These are phyloP conservation scores for Tieghemiomyces parasiticus DNA, from an alignment of 192 early-diverging fungal species.

Conservation along the genomic window DNA sequence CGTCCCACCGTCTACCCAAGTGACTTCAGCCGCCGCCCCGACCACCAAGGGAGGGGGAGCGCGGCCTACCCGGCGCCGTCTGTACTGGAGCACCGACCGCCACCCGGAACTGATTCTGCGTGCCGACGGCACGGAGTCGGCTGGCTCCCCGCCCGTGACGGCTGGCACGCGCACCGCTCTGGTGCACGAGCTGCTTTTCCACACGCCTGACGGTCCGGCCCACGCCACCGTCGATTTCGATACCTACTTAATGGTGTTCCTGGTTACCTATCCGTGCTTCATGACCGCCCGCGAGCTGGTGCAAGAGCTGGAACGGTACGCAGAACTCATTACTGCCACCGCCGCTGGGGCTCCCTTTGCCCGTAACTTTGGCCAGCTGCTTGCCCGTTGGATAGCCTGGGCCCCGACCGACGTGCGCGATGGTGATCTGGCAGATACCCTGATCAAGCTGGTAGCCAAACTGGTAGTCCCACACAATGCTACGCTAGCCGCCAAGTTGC, in stretches of 20 bases:
- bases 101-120: slow-evolving; percentile 35
- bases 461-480: slow-evolving; percentile 4
- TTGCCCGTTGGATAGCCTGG: slow-evolving; percentile 8
- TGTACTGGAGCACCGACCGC: slow-evolving; percentile 35
- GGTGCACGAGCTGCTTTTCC: slow-evolving; percentile 46
- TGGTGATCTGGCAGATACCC: slow-evolving; percentile 2
- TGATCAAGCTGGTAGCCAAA: slow-evolving; percentile 8
- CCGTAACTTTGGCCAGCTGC: slow-evolving; percentile 8
- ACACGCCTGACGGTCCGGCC: slow-evolving; percentile 16
- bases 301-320: slow-evolving; percentile 28
- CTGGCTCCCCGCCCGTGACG: slow-evolving; percentile 16
- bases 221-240: not conserved
- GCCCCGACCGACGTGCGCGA: not conserved
- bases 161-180: slow-evolving; percentile 35
- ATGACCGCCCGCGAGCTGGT: slow-evolving; percentile 25
- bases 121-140: not conserved
- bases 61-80: slow-evolving; percentile 22
- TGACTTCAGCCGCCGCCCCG: slow-evolving; percentile 13
- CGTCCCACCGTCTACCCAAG: slow-evolving; percentile 12
- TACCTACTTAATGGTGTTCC: slow-evolving; percentile 20
- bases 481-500: slow-evolving; percentile 5
- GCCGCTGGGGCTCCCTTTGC: slow-evolving; percentile 1
- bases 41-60: no score
- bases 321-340: slow-evolving; percentile 22
- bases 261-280: slow-evolving; percentile 21